phyloP scores from a whole-genome alignment of 2,329 filamentous ascomycete genomes.

The Botrytis fragariae region DNA sequence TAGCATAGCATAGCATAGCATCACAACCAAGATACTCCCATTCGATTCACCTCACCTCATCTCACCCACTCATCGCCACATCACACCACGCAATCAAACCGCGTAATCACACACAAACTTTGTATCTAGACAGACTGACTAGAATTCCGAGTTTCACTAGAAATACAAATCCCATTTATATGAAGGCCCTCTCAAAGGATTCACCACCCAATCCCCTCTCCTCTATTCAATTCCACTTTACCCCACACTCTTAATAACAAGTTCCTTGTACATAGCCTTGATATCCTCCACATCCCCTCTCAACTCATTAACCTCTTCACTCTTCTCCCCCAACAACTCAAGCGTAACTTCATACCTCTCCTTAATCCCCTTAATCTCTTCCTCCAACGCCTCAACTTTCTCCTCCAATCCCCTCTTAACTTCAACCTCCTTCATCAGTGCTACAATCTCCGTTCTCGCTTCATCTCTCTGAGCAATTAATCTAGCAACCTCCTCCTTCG shows the following conservation, averaged over 20 bases:
- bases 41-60: neutral
- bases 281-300: slow-evolving; percentile 85
- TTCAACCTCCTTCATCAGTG: slow-evolving; percentile 83
- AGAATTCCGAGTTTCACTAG: neutral
- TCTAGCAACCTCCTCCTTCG: slow-evolving; percentile 79
- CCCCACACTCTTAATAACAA: slow-evolving; percentile 50
- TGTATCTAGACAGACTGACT: neutral
- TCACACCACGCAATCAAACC: neutral
- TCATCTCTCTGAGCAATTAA: slow-evolving; percentile 87
- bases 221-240: neutral
- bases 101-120: neutral
- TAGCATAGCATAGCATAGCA: neutral
- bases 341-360: slow-evolving; percentile 84
- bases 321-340: slow-evolving; percentile 96
- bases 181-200: neutral
- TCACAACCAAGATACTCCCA: neutral
- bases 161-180: neutral
- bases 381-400: slow-evolving; percentile 64
- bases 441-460: slow-evolving; percentile 85
- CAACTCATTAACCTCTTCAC: slow-evolving; percentile 89
- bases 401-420: slow-evolving; percentile 59
- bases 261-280: slow-evolving; percentile 92
- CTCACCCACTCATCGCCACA: neutral
- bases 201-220: neutral
- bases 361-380: slow-evolving; percentile 65